phyloP scores from a whole-genome alignment of 108 stramenopile genomes.

The Discostella stelligeroides region DNA sequence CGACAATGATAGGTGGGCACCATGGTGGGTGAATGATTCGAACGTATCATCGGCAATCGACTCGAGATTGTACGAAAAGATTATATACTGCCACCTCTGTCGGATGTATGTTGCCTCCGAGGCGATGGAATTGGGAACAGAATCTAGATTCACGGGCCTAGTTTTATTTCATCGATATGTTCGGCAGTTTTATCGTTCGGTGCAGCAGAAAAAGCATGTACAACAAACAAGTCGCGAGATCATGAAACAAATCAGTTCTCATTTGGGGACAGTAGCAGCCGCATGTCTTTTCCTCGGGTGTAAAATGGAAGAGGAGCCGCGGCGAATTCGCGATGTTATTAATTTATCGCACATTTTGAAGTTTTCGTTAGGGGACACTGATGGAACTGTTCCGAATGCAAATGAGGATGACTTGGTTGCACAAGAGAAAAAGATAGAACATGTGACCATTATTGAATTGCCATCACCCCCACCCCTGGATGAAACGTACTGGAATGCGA shows the following conservation, averaged over 20 bases:
- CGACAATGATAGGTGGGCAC: neutral
- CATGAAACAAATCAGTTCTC: slow-evolving; percentile 34
- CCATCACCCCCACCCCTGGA: slow-evolving; percentile 51
- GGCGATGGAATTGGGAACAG: slow-evolving; percentile 58
- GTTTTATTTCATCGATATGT: slow-evolving; percentile 72
- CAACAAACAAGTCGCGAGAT: slow-evolving; percentile 17
- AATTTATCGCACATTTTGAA: slow-evolving; percentile 61
- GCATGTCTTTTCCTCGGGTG: slow-evolving; percentile 74
- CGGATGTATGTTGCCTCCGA: slow-evolving; percentile 66
- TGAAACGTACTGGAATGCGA: slow-evolving; percentile 73
- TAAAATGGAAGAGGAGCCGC: slow-evolving; percentile 77
- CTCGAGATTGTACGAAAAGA: neutral
- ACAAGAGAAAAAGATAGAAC: neutral
- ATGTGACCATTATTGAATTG: slow-evolving; percentile 17
- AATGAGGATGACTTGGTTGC: slow-evolving; percentile 6
- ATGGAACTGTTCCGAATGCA: neutral
- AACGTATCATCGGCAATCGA: neutral
- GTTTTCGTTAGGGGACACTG: slow-evolving; percentile 22
- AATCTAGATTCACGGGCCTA: slow-evolving; percentile 65
- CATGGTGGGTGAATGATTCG: neutral
- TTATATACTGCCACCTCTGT: slow-evolving; percentile 22
- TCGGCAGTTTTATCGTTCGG: slow-evolving; percentile 16
- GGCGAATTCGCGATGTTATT: slow-evolving; percentile 82
- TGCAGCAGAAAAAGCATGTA: slow-evolving; percentile 16
- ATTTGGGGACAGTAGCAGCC: slow-evolving; percentile 56